Base-by-base conservation (phyloP, 1,284 basidiomycete species). In the Veloboletus limbatus region DNA sequence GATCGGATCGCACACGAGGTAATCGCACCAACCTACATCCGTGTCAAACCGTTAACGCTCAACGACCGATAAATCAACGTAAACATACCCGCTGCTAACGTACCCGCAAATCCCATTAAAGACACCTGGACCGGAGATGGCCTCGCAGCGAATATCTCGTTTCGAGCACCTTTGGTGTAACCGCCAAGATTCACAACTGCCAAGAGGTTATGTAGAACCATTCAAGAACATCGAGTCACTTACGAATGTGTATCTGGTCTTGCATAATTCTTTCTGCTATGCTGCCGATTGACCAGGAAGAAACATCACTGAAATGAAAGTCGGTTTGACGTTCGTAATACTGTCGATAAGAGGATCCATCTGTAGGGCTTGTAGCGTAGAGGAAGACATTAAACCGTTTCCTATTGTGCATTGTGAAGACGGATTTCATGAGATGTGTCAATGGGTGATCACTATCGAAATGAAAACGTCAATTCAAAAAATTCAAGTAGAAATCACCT, bases 151-250 rank as follows among this genome's bases (percentile, higher is more conserved):
- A 83, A 83, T 11, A 83, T 69, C 51, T 83, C 81, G 54, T 82
- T 84, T 40, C 74, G 65, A 3, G 81, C 77, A 9, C 79, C 81
- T 59, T 81, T 82, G n/a, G 81, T 83, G 53, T 83, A 83, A 4
- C 81, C 81, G 17, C 79, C 80, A 4, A 81, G 61, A 51, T 81
- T 79, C 48, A 81, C 67, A 17, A 82, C 71, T 72, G 63, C 27
- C 38, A 26, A 31, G 2, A 22, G 25, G 38, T 55, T 13, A 40
- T 37, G 26, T 4, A 43, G 6, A 40, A 20, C 30, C 35, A 40
- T 49, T 43, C 26, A 22, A 36, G 8, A 47, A 36, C 24, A 22
- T 27, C 7, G 32, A 16, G 26, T 34, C 6, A 66, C 71, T 37
- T 31, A 75, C 74, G 66, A 37, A 80, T 72, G 53, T 82, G 80